phyloP scores from a whole-genome alignment of 352 stramenopile genomes.

The Nothophytophthora sp. region DNA sequence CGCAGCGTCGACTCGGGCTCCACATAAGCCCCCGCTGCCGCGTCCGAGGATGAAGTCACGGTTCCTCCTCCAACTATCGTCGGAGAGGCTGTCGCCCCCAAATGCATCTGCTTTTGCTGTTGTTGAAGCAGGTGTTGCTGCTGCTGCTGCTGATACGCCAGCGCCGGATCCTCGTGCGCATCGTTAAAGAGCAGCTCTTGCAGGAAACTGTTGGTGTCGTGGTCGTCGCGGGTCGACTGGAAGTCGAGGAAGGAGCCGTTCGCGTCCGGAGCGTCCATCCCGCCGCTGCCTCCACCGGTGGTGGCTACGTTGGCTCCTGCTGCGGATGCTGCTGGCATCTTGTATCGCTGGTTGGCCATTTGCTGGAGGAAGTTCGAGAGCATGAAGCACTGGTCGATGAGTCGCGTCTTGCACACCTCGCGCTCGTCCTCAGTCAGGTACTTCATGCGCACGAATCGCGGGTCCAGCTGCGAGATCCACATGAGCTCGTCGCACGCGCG shows the following conservation, averaged over 20 bases:
- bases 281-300: conserved; percentile 3
- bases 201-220: conserved; percentile 51
- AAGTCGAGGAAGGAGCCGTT: conserved; percentile 41
- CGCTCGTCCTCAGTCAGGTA: conserved; percentile 46
- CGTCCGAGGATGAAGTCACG: conserved; percentile 4
- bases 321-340: conserved; percentile 5
- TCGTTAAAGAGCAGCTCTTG: conserved; percentile 52
- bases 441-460: conserved; percentile 51
- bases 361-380: conserved; percentile 41
- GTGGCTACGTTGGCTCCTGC: background rate
- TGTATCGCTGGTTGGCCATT: conserved; percentile 36
- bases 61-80: background rate
- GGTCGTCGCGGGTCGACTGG: conserved; percentile 35
- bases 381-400: conserved; percentile 42
- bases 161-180: conserved; percentile 32
- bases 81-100: background rate
- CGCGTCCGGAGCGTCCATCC: conserved; percentile 21
- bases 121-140: conserved; percentile 27
- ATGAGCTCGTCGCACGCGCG: conserved; percentile 39
- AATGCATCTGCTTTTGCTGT: conserved; percentile 12
- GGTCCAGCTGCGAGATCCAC: conserved; percentile 54
- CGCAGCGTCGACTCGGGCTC: conserved; percentile 39
- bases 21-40: conserved; percentile 12
- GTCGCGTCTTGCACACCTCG: conserved; percentile 34
- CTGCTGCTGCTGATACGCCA: conserved; percentile 32